phyloP scores from a whole-genome alignment of 2,329 filamentous ascomycete genomes.

The Cadophora gregata region DNA sequence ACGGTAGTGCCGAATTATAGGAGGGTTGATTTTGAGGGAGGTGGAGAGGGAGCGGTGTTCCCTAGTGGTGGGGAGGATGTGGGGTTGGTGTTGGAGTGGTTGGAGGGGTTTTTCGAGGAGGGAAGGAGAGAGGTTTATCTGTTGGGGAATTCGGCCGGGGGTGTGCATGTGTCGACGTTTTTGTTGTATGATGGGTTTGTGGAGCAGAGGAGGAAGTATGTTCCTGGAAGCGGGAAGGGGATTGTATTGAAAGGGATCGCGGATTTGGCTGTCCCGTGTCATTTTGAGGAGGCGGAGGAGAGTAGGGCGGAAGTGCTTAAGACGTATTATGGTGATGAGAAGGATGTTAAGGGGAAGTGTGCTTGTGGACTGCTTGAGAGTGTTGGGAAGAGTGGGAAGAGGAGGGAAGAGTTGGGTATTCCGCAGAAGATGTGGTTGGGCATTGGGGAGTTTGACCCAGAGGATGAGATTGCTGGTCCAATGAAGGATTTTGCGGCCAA shows the following conservation, averaged over 20 bases:
- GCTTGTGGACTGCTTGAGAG: slow-evolving; percentile 35
- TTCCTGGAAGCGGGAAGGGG: slow-evolving; percentile 13
- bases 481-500: slow-evolving; percentile 39
- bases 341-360: slow-evolving; percentile 26
- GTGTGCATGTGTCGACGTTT: slow-evolving; percentile 42
- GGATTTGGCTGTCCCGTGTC: slow-evolving; percentile 35
- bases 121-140: slow-evolving; percentile 38
- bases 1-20: slow-evolving; percentile 42
- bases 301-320: slow-evolving; percentile 28
- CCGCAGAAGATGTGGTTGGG: slow-evolving; percentile 31
- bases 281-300: slow-evolving; percentile 29
- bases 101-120: slow-evolving; percentile 26
- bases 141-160: slow-evolving; percentile 43
- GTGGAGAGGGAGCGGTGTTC: slow-evolving; percentile 39
- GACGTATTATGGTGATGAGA: slow-evolving; percentile 35
- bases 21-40: slow-evolving; percentile 34
- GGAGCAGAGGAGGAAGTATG: slow-evolving; percentile 32
- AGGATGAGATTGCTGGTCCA: slow-evolving; percentile 25
- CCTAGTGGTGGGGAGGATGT: slow-evolving; percentile 43
- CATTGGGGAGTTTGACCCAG: slow-evolving; percentile 40
- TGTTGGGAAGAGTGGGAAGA: slow-evolving; percentile 30
- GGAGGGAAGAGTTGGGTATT: slow-evolving; percentile 33
- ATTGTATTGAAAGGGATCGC: slow-evolving; percentile 37
- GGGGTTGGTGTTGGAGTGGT: slow-evolving; percentile 33
- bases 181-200: slow-evolving; percentile 35